These are phyloP conservation scores for Entophlyctis luteolus DNA, from an alignment of 192 early-diverging fungal species.

Conservation along the genomic window DNA sequence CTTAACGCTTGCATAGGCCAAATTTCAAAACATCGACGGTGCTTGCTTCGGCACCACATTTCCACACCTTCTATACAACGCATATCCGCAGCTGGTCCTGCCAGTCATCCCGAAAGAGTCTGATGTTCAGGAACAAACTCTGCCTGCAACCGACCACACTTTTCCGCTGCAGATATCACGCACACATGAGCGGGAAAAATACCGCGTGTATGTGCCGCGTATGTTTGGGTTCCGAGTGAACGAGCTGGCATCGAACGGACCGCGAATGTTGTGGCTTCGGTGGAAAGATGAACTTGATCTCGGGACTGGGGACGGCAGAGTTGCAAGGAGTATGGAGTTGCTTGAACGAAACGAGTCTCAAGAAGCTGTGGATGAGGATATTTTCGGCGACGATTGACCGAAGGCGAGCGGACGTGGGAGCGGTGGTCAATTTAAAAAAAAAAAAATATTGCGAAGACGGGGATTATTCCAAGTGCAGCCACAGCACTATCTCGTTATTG, in stretches of 20 bases:
- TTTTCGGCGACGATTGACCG: conserved; percentile 24
- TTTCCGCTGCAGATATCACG: conserved; percentile 10
- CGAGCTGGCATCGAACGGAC: conserved; percentile 69
- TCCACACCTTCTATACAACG: conserved; percentile 85
- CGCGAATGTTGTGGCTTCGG: conserved; percentile 90
- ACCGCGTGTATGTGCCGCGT: conserved; percentile 70
- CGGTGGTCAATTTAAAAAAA: too few species aligned
- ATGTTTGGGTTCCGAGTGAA: conserved; percentile 91
- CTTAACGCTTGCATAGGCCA: conserved; percentile 29
- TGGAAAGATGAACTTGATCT: conserved; percentile 44
- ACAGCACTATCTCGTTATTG: too few species aligned
- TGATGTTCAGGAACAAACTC: neutral
- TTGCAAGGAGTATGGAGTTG: conserved; percentile 15
- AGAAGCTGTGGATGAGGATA: conserved; percentile 23
- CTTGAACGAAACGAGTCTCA: neutral
- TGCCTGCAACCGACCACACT: conserved; percentile 21
- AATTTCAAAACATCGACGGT: conserved; percentile 56
- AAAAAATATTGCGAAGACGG: too few species aligned
- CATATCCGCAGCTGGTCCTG: conserved; percentile 74
- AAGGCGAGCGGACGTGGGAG: neutral
- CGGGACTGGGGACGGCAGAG: neutral
- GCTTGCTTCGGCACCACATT: conserved; percentile 96
- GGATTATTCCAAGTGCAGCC: too few species aligned
- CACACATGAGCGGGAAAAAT: conserved; percentile 36
- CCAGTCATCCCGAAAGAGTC: conserved; percentile 1